Percentiles rank a stretch among this genome's conserved stretches.
phyloP scores from a whole-genome alignment of 164 flowering plant species.

The Taxillus chinensis region DNA sequence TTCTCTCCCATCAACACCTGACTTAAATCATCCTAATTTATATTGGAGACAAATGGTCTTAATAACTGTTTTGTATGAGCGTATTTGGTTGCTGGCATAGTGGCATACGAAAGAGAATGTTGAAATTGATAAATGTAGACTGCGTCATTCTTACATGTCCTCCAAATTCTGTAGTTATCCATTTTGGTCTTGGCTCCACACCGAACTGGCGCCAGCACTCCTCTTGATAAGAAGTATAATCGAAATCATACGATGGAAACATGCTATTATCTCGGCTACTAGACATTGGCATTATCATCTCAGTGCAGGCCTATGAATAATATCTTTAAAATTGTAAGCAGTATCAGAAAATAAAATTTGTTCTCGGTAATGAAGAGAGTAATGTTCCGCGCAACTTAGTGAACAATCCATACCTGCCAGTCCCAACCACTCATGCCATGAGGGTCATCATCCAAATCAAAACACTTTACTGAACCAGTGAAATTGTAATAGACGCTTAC shows the following conservation, averaged over 20 bases:
- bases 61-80: too few relatives aligned
- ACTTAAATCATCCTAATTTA: too few relatives aligned
- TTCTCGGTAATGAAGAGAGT: background rate
- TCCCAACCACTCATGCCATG: slow-evolving; percentile 90
- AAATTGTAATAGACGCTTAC: slow-evolving; percentile 78
- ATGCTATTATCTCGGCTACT: slow-evolving; percentile 55
- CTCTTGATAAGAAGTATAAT: slow-evolving; percentile 41
- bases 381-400: background rate
- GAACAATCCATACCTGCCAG: slow-evolving; percentile 59
- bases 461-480: slow-evolving; percentile 67
- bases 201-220: slow-evolving; percentile 38
- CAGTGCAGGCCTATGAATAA: slow-evolving; percentile 68
- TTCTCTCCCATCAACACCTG: too few relatives aligned
- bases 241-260: slow-evolving; percentile 57
- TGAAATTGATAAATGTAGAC: slow-evolving; percentile 1
- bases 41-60: too few relatives aligned
- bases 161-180: slow-evolving; percentile 87
- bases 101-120: background rate
- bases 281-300: slow-evolving; percentile 93
- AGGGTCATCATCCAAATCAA: slow-evolving; percentile 71
- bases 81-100: too few relatives aligned
- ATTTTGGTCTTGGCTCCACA: slow-evolving; percentile 63
- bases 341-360: background rate
- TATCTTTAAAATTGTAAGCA: background rate
- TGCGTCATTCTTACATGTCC: slow-evolving; percentile 61